These are phyloP conservation scores for Firmiana major DNA, from an alignment of 345 rosid genomes.

Conservation along the genomic window DNA sequence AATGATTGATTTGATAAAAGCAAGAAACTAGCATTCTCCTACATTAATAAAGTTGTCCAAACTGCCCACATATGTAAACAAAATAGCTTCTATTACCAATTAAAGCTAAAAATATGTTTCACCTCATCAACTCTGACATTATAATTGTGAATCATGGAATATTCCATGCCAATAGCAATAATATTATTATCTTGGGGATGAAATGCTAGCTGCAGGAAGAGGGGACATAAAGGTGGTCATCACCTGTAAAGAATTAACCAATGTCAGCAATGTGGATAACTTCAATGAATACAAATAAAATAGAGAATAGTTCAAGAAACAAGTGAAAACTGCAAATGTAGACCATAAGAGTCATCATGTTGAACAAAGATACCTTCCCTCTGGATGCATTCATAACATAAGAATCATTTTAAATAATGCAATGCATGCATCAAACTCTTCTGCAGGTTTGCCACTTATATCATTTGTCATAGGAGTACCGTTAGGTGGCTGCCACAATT, in stretches of 20 bases:
- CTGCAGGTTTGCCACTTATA: slow-evolving; percentile 40
- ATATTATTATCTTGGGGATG: slow-evolving; percentile 37
- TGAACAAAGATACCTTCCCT: too few species aligned
- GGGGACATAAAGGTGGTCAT: slow-evolving; percentile 25
- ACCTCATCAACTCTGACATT: slow-evolving; percentile 29
- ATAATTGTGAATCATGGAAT: slow-evolving; percentile 29
- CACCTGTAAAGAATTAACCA: slow-evolving; percentile 4
- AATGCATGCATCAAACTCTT: slow-evolving; percentile 42
- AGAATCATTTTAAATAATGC: slow-evolving; percentile 88
- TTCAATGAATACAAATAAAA: neutral
- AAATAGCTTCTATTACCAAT: neutral
- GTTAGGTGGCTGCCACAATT: slow-evolving; percentile 76
- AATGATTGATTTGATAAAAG: neutral
- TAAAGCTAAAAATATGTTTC: neutral
- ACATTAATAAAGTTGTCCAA: neutral
- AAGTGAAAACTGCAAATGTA: neutral
- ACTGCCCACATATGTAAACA: neutral
- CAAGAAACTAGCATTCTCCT: neutral
- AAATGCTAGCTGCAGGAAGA: slow-evolving; percentile 28
- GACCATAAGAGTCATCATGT: slow-evolving; percentile 96
- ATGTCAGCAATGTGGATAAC: neutral
- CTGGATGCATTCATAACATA: slow-evolving; percentile 93
- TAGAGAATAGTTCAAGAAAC: neutral
- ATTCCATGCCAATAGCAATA: slow-evolving; percentile 33
- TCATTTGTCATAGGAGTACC: slow-evolving; percentile 80